Base-by-base conservation (phyloP, 2,329 filamentous ascomycete genomes). In the Septoria linicola region DNA sequence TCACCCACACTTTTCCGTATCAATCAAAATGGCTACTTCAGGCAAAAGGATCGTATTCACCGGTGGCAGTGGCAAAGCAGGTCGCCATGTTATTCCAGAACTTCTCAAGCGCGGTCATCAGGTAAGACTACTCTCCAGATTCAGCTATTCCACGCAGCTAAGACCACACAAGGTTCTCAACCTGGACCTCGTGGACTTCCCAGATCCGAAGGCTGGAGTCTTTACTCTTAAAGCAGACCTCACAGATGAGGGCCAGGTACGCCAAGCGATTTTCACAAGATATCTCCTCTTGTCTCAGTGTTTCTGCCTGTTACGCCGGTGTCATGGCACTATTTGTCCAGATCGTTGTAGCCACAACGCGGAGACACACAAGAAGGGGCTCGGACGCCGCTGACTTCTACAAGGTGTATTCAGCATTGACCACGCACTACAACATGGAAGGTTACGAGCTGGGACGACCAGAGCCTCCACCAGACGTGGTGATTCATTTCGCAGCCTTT, bases 401-500 rank as follows among this genome's bases (percentile, higher is more conserved):
- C n/a, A n/a, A n/a, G n/a, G n/a, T n/a, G n/a, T 79, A 49, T 81
- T 78, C 70, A 79, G 78, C 78, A 4, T 63, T 81, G 8, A 77
- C 75, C 10, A 79, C 76, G 0, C 80, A 84, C 59, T 83, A 81
- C 68, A 70, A 76, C 60, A 76, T 80, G 59, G 63, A 64, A 10
- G 75, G 75, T 44, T 78, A 77, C 59, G 73, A 73, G 21, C 70
- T 72, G n/a, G 66, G 70, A 43, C 51, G 70, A 37, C 66, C 69
- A 3, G 74, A 72, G 14, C 63, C 66, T 0, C 70, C 72, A 0
- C 81, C 82, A 0, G 80, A 84, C 60, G 81, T 78, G 0, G 78
- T 85, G 44, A 81, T 85, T 43, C 82, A 85, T 63, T 80, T 84
- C 44, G 79, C 76, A 11, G 81, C 79, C 0, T 80, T 78, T 56